A percentile compares a stretch with the other conserved stretches of the same genome.
phyloP scores from a whole-genome alignment of 805 yeast genomes.

The Saturnispora galanensis region DNA sequence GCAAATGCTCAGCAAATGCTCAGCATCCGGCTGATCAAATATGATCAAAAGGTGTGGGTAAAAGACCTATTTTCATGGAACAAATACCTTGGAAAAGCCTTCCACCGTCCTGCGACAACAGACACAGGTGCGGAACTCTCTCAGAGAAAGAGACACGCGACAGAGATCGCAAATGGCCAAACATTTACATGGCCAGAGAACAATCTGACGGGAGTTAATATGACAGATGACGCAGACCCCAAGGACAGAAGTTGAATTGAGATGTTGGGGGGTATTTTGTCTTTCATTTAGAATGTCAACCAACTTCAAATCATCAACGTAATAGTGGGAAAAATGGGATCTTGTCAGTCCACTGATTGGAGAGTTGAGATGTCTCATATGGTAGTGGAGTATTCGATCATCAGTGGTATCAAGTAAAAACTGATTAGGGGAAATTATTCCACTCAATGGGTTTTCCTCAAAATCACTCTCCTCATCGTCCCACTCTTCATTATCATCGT shows the following conservation, averaged over 20 bases:
- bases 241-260: conserved; percentile 16
- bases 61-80: conserved; percentile 29
- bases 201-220: conserved; percentile 58
- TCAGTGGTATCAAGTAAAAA: conserved; percentile 7
- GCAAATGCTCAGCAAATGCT: not conserved
- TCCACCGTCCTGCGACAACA: conserved; percentile 73
- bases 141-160: conserved; percentile 57
- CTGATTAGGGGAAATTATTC: conserved; percentile 9
- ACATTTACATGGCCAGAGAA: conserved; percentile 91
- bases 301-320: conserved; percentile 19
- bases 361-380: conserved; percentile 13
- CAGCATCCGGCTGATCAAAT: not conserved
- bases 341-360: conserved; percentile 18
- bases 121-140: conserved; percentile 72
- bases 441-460: conserved; percentile 10
- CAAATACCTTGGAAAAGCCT: conserved; percentile 49
- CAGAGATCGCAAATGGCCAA: conserved; percentile 83
- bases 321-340: conserved; percentile 19
- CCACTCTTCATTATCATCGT: not conserved
- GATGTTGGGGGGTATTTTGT: too few relatives aligned
- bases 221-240: conserved; percentile 75
- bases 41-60: not conserved
- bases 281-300: conserved; percentile 20
- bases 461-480: not conserved
- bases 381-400: conserved; percentile 24